Percentiles rank a stretch among this genome's conserved stretches.
Evolutionary conservation across 768 basidiomycete genomes (phyloP).

Genomic region (Boletus sensibilis): DNA sequence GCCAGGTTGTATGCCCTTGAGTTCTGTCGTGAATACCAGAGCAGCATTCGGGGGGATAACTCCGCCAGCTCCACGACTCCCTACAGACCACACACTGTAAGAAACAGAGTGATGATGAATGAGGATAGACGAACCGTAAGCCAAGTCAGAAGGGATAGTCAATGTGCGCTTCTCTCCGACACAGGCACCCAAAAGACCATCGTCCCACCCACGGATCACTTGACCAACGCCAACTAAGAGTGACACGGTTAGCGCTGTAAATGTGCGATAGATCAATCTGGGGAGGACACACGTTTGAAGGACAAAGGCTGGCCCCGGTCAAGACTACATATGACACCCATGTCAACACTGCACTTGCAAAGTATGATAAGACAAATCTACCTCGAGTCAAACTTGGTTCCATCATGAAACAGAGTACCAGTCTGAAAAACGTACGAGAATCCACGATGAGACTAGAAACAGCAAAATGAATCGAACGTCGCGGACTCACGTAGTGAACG

Average conservation of each 20-base stretch:
- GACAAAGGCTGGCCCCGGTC: constrained; percentile 76
- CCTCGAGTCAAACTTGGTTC: constrained; percentile 91
- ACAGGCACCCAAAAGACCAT: constrained; percentile 84
- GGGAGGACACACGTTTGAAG: constrained; percentile 62
- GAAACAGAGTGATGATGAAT: background rate
- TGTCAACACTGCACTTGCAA: background rate
- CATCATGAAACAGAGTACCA: constrained; percentile 72
- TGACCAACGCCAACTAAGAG: constrained; percentile 70
- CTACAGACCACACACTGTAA: constrained; percentile 36
- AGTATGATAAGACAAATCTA: constrained; percentile 29
- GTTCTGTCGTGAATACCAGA: constrained; percentile 84
- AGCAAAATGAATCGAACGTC: background rate
- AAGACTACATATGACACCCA: constrained; percentile 44
- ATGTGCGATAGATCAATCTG: background rate
- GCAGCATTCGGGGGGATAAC: constrained; percentile 79
- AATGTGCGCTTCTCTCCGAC: constrained; percentile 83
- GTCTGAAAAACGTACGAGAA: constrained; percentile 36
- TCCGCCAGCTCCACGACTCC: constrained; percentile 69
- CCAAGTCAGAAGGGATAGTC: constrained; percentile 77
- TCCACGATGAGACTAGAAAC: background rate
- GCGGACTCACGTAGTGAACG: constrained; percentile 74
- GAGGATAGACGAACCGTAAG: constrained; percentile 65
- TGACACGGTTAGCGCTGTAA: constrained; percentile 1
- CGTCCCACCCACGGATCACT: constrained; percentile 85
- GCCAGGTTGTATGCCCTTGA: constrained; percentile 57